Conservation (phyloP, 768 basidiomycete species). For the Termitomyces heimii region DNA sequence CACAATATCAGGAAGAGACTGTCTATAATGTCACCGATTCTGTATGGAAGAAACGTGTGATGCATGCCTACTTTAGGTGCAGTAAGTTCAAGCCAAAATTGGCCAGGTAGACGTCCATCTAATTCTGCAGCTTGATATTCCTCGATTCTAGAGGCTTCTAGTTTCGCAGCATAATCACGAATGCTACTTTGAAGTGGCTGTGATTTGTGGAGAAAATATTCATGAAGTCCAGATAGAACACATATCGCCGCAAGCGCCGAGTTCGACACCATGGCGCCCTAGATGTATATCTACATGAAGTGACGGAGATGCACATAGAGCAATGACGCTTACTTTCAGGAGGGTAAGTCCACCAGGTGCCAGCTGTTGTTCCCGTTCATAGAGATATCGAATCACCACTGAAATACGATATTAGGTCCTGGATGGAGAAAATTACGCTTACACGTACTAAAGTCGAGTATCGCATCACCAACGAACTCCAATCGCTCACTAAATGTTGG, state of each 20-base stretch:
- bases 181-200: conserved; percentile 45
- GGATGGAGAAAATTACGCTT: conserved; percentile 1
- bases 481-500: conserved; percentile 65
- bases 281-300: not conserved
- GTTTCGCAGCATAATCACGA: conserved; percentile 40
- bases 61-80: conserved; percentile 59
- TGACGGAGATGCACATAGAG: not conserved
- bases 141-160: conserved; percentile 38
- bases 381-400: conserved; percentile 77
- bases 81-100: conserved; percentile 75
- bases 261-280: conserved; percentile 88
- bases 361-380: conserved; percentile 51
- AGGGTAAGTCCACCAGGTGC: conserved; percentile 75
- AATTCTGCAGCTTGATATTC: conserved; percentile 41
- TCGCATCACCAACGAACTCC: conserved; percentile 83
- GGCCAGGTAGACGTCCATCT: conserved; percentile 51
- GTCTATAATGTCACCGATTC: conserved; percentile 3
- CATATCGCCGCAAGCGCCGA: conserved; percentile 71
- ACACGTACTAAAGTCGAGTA: conserved; percentile 73
- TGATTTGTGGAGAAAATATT: conserved; percentile 55
- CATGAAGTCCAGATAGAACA: conserved; percentile 59
- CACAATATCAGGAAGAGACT: conserved; percentile 76
- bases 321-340: conserved; percentile 49
- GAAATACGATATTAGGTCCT: conserved; percentile 9
- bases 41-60: not conserved